Conservation (phyloP, 1,284 basidiomycete genomes). For the Rhodotorula sp. region DNA sequence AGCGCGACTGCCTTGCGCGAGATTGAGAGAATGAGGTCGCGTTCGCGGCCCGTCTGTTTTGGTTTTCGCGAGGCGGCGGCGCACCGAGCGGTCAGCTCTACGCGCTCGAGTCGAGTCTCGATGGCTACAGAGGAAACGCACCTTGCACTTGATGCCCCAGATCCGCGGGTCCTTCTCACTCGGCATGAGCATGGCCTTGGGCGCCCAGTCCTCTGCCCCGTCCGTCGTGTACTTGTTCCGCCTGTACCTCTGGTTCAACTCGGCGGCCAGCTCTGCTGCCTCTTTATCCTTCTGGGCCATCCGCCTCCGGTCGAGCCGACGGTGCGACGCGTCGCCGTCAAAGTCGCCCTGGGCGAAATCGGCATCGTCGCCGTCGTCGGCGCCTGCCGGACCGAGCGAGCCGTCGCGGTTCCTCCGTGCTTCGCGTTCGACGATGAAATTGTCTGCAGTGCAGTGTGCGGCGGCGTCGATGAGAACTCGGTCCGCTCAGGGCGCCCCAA, state of each 20-base stretch:
- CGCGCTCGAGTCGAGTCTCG: no score
- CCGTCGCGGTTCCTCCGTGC: conserved; percentile 25
- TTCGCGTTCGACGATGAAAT: conserved; percentile 64
- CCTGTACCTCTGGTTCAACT: conserved; percentile 76
- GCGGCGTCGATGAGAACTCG: background rate
- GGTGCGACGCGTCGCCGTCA: conserved; percentile 61
- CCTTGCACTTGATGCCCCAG: conserved; percentile 94
- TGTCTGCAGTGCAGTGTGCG: conserved; percentile 47
- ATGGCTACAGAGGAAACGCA: conserved; percentile 47
- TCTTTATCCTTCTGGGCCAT: conserved; percentile 78
- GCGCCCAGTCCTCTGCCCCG: conserved; percentile 69
- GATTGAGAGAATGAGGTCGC: conserved; percentile 87
- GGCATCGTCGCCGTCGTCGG: conserved; percentile 61
- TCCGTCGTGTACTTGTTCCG: conserved; percentile 60
- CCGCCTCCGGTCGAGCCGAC: conserved; percentile 70
- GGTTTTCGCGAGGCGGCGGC: background rate
- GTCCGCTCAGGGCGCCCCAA: background rate
- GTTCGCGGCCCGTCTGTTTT: conserved; percentile 79
- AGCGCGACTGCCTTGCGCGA: conserved; percentile 86
- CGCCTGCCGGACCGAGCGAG: conserved; percentile 51
- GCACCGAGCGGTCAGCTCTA: background rate
- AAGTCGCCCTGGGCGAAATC: conserved; percentile 59
- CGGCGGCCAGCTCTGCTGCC: conserved; percentile 80
- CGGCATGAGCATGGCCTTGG: conserved; percentile 94
- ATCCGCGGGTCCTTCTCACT: conserved; percentile 91